Base-by-base conservation (phyloP, 371 early-diverging fungal species). In the Blakeslea trispora region DNA sequence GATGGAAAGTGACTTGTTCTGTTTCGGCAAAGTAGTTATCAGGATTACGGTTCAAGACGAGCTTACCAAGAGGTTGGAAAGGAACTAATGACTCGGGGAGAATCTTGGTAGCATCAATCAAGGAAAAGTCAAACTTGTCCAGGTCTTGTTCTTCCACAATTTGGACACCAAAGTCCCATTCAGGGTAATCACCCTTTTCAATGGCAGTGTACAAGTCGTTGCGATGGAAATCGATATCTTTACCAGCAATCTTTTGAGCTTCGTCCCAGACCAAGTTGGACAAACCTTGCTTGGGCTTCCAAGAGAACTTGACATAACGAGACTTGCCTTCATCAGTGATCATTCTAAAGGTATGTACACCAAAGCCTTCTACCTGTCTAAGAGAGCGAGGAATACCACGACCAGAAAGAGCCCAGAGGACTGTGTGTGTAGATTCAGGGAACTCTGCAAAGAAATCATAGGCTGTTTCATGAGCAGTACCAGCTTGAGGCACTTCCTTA, bases 1-100 rank as follows among this genome's bases (percentile, higher is more conserved):
- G 49, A 50, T 67, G 68, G 60, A 66, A 70, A 17, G 82, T 80
- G 9, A 72, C 61, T 46, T 84, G 85, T 51, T 84, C 85, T 0
- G 76, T 75, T 55, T 84, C 83, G 10, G 82, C 55, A 63, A 81
- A 83, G 68, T 59, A 83, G 50, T 85, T 77, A 14, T 77, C 79
- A 17, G 69, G 69, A 54, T 76, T 80, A 34, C 78, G 72, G 61
- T 85, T 75, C 32, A 82, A 63, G 3, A 65, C 64, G 65, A 85
- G 71, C 23, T 71, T 71, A 19, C 85, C 85, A 4, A 85, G 57
- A 24, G 45, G 53, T 2, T 60, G 64, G 21, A 83, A 57, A 1
- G 85, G 81, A 3, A 76, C 72, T 2, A 74, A 4, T 13, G 74
- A 68, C 50, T 83, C 78, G 5, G 84, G 84, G 13, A 79, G 59